These are phyloP conservation scores for Boehmeria nivea DNA, from an alignment of 306 rosid genomes.

Conservation along the genomic window DNA sequence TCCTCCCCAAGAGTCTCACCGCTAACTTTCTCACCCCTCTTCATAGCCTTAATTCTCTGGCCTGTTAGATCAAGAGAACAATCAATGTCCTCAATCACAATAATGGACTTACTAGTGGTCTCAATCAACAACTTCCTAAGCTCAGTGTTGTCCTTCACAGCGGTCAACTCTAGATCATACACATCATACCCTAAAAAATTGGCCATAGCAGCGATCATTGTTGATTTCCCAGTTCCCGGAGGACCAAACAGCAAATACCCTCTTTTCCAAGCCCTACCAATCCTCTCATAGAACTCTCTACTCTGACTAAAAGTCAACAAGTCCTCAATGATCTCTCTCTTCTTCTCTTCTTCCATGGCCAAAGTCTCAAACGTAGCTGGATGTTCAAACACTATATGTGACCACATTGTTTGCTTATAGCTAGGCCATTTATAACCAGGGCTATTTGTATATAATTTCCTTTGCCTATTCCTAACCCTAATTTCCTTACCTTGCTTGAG, in stretches of 20 bases:
- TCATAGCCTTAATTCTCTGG: slow-evolving; percentile 60
- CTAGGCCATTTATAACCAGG: slow-evolving; percentile 33
- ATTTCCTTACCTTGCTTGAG: slow-evolving; percentile 60
- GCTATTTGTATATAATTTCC: slow-evolving; percentile 54
- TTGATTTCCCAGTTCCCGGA: slow-evolving; percentile 68
- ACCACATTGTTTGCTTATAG: slow-evolving; percentile 58
- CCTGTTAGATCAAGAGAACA: slow-evolving; percentile 82
- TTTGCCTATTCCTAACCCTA: slow-evolving; percentile 45
- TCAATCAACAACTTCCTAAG: slow-evolving; percentile 70
- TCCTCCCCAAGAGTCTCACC: no score
- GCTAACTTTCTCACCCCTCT: slow-evolving; percentile 29
- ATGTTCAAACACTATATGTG: slow-evolving; percentile 68
- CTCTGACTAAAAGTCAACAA: slow-evolving; percentile 53
- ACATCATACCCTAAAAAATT: slow-evolving; percentile 61
- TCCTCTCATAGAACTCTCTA: slow-evolving; percentile 59
- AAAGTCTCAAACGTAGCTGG: slow-evolving; percentile 67
- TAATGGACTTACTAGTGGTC: slow-evolving; percentile 67
- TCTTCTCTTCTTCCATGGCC: slow-evolving; percentile 59
- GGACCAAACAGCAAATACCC: slow-evolving; percentile 63
- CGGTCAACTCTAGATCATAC: slow-evolving; percentile 70
- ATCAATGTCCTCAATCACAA: slow-evolving; percentile 74
- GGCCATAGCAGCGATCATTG: slow-evolving; percentile 77
- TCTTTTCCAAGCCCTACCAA: slow-evolving; percentile 76
- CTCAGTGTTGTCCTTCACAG: slow-evolving; percentile 75
- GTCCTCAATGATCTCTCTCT: slow-evolving; percentile 62